Conservation (phyloP, 345 rosid genomes). For the Bruguiera parviflora region DNA sequence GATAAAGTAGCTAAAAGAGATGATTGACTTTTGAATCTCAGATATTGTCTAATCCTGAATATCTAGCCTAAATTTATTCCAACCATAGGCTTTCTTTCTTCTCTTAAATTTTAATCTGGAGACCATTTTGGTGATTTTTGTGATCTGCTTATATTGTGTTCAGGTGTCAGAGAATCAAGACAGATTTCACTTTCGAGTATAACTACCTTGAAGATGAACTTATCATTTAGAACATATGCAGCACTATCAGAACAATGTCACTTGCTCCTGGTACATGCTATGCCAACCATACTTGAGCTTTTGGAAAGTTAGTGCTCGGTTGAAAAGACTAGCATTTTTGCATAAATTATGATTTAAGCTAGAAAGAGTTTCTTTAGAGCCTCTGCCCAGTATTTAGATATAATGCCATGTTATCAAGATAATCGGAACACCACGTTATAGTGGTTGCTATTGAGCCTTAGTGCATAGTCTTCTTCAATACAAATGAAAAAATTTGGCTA, state of each 20-base stretch:
- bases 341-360: constrained; percentile 1
- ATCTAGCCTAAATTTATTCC: no score
- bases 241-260: neutral
- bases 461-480: no score
- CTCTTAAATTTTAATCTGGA: neutral
- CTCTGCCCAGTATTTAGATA: no score
- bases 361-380: no score
- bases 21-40: no score
- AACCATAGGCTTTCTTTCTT: neutral
- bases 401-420: no score
- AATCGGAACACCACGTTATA: no score
- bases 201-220: constrained; percentile 91
- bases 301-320: neutral
- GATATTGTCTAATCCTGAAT: no score
- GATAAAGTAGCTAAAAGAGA: no score
- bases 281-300: neutral
- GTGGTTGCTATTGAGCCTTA: no score
- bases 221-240: constrained; percentile 21
- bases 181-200: constrained; percentile 87
- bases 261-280: neutral
- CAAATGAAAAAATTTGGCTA: no score
- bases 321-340: neutral
- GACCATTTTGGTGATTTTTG: neutral
- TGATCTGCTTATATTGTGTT: constrained; percentile 10
- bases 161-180: constrained; percentile 98